Conservation (phyloP, 2,329 filamentous ascomycete species). For the Cordyceps militaris region DNA sequence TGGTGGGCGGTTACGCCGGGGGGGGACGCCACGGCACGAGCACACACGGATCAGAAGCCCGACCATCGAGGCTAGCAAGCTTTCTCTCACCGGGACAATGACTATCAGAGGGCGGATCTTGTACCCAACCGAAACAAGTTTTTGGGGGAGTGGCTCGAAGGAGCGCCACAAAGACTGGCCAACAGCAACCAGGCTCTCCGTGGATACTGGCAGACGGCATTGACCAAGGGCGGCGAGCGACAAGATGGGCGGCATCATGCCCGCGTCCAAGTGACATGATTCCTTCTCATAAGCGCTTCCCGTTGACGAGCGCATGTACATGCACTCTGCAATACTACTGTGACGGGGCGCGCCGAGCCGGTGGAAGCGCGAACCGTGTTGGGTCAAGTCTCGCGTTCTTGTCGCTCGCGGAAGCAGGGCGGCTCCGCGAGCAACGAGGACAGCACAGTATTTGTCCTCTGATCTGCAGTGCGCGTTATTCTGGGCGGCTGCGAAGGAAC, state of each 20-base stretch:
- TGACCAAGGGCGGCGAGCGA: too few relatives aligned
- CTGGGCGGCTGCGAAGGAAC: not conserved
- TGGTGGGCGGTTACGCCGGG: not conserved
- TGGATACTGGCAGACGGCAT: not conserved
- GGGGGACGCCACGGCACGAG: not conserved
- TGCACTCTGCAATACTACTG: not conserved
- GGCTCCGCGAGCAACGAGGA: not conserved
- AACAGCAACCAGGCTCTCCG: not conserved
- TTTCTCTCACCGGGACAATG: not conserved
- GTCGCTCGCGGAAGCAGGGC: not conserved
- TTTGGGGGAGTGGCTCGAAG: not conserved
- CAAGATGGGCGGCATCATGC: not conserved
- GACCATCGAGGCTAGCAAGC: not conserved
- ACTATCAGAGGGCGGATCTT: constrained; percentile 1
- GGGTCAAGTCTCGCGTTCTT: not conserved
- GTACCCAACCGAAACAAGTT: not conserved
- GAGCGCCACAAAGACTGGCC: not conserved
- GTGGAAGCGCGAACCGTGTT: constrained; percentile 1
- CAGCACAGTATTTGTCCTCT: not conserved
- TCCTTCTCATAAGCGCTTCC: not conserved
- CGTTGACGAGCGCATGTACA: not conserved
- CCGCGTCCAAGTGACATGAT: not conserved
- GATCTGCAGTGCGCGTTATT: not conserved
- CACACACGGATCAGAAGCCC: not conserved
- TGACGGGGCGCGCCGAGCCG: not conserved